phyloP scores from a whole-genome alignment of 1,284 basidiomycete species.

The Ustilago trichophora region DNA sequence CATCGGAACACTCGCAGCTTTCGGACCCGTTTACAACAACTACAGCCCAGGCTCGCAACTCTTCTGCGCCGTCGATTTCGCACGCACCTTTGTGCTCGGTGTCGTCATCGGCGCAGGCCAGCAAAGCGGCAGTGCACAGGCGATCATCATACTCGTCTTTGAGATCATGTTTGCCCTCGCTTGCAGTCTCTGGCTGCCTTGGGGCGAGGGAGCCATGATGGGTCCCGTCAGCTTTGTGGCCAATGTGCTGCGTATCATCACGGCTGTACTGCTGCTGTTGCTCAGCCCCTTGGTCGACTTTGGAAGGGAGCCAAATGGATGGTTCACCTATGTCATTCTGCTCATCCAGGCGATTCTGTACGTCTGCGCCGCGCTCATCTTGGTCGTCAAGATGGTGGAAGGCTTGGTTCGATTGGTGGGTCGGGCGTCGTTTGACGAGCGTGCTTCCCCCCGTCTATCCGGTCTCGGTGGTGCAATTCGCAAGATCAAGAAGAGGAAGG shows the following conservation, averaged over 20 bases:
- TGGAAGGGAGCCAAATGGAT: slow-evolving; percentile 70
- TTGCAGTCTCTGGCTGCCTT: slow-evolving; percentile 79
- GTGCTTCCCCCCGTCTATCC: slow-evolving; percentile 41
- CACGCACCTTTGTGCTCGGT: slow-evolving; percentile 80
- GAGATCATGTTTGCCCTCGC: slow-evolving; percentile 67
- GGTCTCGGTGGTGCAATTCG: slow-evolving; percentile 57
- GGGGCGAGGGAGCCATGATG: slow-evolving; percentile 96
- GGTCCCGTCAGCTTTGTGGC: slow-evolving; percentile 90
- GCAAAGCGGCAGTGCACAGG: slow-evolving; percentile 86
- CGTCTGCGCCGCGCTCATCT: slow-evolving; percentile 79
- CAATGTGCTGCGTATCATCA: slow-evolving; percentile 86
- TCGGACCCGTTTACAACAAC: slow-evolving; percentile 94
- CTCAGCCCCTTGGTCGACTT: slow-evolving; percentile 79
- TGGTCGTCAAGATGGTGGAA: slow-evolving; percentile 84
- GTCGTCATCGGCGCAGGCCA: slow-evolving; percentile 88
- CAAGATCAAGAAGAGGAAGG: slow-evolving; percentile 42
- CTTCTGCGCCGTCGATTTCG: slow-evolving; percentile 82
- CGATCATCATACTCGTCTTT: slow-evolving; percentile 75
- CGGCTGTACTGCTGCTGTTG: slow-evolving; percentile 87
- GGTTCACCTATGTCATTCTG: slow-evolving; percentile 91
- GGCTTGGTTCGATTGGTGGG: slow-evolving; percentile 81
- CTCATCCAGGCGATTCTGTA: slow-evolving; percentile 86
- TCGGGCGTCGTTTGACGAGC: slow-evolving; percentile 81
- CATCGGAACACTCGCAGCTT: slow-evolving; percentile 84
- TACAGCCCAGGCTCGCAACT: slow-evolving; percentile 90